These are phyloP conservation scores for Aspergillus fischeri DNA, from an alignment of 2,329 filamentous ascomycete genomes.

Conservation along the genomic window DNA sequence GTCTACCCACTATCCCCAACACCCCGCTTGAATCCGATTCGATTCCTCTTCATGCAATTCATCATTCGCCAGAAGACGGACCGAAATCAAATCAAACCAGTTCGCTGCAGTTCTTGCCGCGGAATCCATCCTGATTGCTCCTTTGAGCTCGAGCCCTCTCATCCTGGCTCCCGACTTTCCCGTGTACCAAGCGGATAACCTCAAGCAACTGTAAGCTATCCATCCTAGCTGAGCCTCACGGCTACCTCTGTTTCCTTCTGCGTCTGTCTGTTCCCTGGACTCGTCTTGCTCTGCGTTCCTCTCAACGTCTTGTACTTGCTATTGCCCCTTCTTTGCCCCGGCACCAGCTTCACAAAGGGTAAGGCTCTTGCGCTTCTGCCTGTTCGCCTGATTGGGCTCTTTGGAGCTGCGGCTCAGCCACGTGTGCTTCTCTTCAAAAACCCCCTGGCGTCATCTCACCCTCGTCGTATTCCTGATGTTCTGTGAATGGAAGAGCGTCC, in stretches of 20 bases:
- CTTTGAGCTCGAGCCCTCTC: neutral
- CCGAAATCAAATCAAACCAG: neutral
- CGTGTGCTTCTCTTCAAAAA: neutral
- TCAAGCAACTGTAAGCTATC: neutral
- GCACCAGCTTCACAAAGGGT: neutral
- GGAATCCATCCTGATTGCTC: neutral
- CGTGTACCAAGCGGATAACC: neutral
- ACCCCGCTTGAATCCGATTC: neutral
- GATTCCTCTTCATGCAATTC: conserved; percentile 8
- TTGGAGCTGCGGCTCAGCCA: neutral
- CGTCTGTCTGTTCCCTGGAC: neutral
- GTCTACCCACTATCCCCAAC: conserved; percentile 6
- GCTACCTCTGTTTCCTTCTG: neutral
- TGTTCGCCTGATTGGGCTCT: neutral
- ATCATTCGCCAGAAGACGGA: conserved; percentile 14
- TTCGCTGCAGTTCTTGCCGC: neutral
- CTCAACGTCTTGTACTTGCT: neutral
- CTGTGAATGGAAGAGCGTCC: neutral
- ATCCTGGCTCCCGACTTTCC: neutral
- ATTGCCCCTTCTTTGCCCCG: neutral
- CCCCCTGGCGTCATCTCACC: neutral
- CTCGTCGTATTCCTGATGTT: neutral
- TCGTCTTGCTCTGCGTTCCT: neutral
- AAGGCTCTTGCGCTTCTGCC: neutral
- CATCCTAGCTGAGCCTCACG: neutral